A percentile compares a stretch with the other conserved stretches of the same genome.
Evolutionary conservation across 208 protist genomes (phyloP).

Genomic region (Porcisia deanei): DNA sequence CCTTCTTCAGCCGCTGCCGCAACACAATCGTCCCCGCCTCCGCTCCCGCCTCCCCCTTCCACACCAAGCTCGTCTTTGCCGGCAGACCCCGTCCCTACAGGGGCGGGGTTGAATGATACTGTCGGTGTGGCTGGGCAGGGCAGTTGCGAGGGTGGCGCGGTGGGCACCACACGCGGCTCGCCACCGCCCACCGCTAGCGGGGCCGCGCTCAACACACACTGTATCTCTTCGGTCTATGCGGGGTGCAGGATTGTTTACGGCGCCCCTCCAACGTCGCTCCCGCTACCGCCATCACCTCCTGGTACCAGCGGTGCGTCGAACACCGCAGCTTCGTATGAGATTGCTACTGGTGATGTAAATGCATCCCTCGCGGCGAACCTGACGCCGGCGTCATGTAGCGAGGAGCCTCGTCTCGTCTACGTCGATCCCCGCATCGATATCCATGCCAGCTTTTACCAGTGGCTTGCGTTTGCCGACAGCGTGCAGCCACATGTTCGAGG

Average conservation of each 20-base stretch:
- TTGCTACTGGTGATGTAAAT: neutral
- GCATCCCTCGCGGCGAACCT: neutral
- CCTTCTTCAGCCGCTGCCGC: neutral
- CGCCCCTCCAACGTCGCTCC: constrained; percentile 4
- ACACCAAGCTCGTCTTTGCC: neutral
- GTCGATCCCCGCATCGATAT: constrained; percentile 56
- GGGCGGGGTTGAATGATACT: neutral
- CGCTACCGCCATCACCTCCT: neutral
- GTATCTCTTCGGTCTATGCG: constrained; percentile 34
- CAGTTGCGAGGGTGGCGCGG: neutral
- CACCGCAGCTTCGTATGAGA: neutral
- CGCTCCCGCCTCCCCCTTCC: neutral
- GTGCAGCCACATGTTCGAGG: constrained; percentile 44
- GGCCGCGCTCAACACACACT: constrained; percentile 12
- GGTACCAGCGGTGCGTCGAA: neutral
- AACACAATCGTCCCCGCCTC: constrained; percentile 6
- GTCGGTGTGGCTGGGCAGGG: neutral
- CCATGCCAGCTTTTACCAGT: constrained; percentile 38
- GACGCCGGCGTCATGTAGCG: neutral
- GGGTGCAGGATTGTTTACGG: constrained; percentile 30
- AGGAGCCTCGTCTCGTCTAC: constrained; percentile 25
- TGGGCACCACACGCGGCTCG: neutral
- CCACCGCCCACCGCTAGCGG: neutral
- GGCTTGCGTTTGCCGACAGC: constrained; percentile 61
- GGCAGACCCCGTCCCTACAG: neutral